Evolutionary conservation across 108 stramenopile species (phyloP).

Genomic region (Discostella pseudostelligera): DNA sequence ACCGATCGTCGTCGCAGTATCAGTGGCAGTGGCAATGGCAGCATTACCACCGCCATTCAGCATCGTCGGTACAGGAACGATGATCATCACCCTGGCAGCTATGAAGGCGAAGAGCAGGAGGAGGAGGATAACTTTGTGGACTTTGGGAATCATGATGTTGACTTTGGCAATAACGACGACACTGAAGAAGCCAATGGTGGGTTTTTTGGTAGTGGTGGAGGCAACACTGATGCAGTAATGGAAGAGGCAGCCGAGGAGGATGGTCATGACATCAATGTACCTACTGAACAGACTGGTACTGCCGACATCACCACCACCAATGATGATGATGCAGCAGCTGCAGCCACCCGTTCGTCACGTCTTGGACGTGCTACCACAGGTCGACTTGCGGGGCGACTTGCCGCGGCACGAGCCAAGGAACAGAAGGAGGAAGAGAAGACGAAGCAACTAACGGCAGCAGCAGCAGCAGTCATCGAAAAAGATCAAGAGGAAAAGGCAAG

Average conservation of each 20-base stretch:
- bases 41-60: too few relatives aligned
- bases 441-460: background rate
- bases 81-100: conserved; percentile 6
- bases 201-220: background rate
- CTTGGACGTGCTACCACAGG: background rate
- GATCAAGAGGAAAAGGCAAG: conserved; percentile 15
- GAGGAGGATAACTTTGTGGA: conserved; percentile 18
- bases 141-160: conserved; percentile 15
- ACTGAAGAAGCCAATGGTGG: conserved; percentile 42
- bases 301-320: background rate
- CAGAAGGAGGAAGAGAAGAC: conserved; percentile 27
- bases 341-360: background rate
- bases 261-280: conserved; percentile 16
- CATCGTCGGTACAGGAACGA: background rate
- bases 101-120: conserved; percentile 11
- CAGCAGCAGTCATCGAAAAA: conserved; percentile 5
- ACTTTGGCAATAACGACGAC: conserved; percentile 25
- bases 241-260: conserved; percentile 11
- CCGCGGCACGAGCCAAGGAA: conserved; percentile 27
- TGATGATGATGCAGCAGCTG: conserved; percentile 4
- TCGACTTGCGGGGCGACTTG: conserved; percentile 22
- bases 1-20: conserved; percentile 1
- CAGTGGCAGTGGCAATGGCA: conserved; percentile 12
- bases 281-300: background rate
- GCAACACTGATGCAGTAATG: background rate